Conservation (phyloP, 2,329 filamentous ascomycete genomes). For the Epichloe baconii region DNA sequence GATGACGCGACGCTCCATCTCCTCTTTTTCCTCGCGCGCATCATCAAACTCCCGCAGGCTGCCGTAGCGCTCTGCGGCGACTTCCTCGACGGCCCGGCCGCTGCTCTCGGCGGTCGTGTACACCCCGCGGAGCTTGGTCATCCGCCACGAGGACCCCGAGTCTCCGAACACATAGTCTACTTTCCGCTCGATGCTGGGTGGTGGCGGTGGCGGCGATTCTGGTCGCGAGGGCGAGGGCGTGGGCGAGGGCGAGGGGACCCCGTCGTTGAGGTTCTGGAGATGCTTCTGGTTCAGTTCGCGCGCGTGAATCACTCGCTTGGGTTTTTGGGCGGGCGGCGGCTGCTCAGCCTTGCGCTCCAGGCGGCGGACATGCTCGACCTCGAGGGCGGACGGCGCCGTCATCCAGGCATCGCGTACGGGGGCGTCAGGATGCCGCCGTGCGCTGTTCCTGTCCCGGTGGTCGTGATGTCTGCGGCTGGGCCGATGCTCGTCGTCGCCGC, state of each 20-base stretch:
- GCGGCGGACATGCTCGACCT: conserved; percentile 70
- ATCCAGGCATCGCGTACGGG: conserved; percentile 83
- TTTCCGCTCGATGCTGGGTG: conserved; percentile 32
- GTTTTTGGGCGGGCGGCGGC: conserved; percentile 39
- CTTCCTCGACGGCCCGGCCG: conserved; percentile 60
- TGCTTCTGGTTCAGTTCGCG: conserved; percentile 59
- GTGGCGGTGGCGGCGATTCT: background rate
- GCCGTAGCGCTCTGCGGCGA: conserved; percentile 74
- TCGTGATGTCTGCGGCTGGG: conserved; percentile 19
- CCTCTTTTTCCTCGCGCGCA: conserved; percentile 82
- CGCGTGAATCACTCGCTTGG: conserved; percentile 60
- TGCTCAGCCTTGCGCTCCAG: conserved; percentile 41
- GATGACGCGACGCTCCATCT: conserved; percentile 67
- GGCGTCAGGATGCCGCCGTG: conserved; percentile 37
- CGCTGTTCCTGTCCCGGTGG: conserved; percentile 34
- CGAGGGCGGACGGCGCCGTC: conserved; percentile 69
- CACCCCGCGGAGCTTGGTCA: conserved; percentile 84
- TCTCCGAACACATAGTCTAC: conserved; percentile 83
- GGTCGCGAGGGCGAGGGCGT: background rate
- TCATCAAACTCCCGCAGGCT: conserved; percentile 78
- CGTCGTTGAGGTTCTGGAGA: conserved; percentile 46
- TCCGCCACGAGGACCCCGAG: conserved; percentile 80
- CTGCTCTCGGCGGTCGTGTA: conserved; percentile 68
- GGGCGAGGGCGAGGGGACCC: conserved; percentile 11
- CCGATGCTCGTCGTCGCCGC: conserved; percentile 25